Conservation (phyloP, 108 stramenopile genomes). For the Stephanodiscus minutulus region DNA sequence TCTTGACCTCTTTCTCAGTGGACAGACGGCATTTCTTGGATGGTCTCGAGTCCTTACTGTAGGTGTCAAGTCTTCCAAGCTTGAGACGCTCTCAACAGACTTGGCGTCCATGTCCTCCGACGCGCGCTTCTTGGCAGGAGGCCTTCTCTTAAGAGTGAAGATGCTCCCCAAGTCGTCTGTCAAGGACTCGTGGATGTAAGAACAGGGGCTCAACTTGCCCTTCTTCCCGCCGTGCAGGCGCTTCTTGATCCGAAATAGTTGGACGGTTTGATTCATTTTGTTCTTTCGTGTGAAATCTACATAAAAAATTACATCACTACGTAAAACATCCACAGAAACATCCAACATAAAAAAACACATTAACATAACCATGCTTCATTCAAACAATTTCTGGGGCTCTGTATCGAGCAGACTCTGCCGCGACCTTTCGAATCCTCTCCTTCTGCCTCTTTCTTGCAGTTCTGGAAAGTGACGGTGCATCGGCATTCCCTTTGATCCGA, state of each 20-base stretch:
- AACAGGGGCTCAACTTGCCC: slow-evolving; percentile 56
- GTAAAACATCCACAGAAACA: no score
- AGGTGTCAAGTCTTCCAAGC: slow-evolving; percentile 1
- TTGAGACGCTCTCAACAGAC: slow-evolving; percentile 11
- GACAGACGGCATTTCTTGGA: slow-evolving; percentile 13
- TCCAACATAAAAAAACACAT: no score
- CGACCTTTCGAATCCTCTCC: neutral
- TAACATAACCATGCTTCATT: no score
- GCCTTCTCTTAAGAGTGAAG: slow-evolving; percentile 43
- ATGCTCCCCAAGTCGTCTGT: slow-evolving; percentile 34
- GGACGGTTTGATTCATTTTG: no score
- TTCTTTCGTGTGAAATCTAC: no score
- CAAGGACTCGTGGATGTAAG: slow-evolving; percentile 50
- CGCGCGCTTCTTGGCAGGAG: slow-evolving; percentile 26
- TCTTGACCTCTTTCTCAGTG: slow-evolving; percentile 6
- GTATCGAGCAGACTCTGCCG: no score
- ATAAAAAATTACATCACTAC: no score
- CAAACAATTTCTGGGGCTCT: neutral
- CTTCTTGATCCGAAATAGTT: slow-evolving; percentile 55
- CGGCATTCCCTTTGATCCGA: neutral
- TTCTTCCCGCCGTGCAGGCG: slow-evolving; percentile 41
- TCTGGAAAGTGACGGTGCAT: slow-evolving; percentile 7
- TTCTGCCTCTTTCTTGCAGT: slow-evolving; percentile 10
- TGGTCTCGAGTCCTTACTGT: neutral
- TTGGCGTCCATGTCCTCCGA: neutral